phyloP scores from a whole-genome alignment of 345 rosid genomes.

The Kernera saxatilis region DNA sequence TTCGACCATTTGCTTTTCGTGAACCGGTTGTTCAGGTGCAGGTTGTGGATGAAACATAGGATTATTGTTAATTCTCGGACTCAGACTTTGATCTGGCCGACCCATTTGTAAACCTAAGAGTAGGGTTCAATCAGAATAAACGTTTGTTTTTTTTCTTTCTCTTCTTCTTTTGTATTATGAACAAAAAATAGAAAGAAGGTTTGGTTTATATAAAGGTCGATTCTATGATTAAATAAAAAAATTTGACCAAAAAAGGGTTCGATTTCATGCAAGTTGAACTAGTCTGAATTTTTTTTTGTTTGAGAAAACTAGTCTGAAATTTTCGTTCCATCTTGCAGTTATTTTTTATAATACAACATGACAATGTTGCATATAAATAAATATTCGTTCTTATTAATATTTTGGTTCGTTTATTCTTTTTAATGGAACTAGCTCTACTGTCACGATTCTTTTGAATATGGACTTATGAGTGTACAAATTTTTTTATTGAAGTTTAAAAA shows the following conservation, averaged over 20 bases:
- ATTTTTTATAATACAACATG: not conserved
- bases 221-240: no score
- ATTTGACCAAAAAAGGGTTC: no score
- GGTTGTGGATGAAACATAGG: slow-evolving; percentile 10
- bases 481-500: not conserved
- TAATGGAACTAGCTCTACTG: slow-evolving; percentile 2
- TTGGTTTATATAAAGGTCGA: slow-evolving; percentile 11
- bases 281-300: no score
- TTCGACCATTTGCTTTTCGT: not conserved
- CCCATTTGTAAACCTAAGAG: slow-evolving; percentile 22
- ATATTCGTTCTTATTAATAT: not conserved
- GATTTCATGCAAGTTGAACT: not conserved
- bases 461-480: not conserved
- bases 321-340: slow-evolving; percentile 3
- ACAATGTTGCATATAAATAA: not conserved
- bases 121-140: not conserved
- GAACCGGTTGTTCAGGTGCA: not conserved
- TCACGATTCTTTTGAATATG: slow-evolving; percentile 4
- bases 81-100: slow-evolving; percentile 13
- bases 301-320: no score
- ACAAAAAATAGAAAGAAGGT: not conserved
- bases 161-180: not conserved
- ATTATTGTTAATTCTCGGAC: slow-evolving; percentile 17
- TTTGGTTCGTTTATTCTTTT: not conserved
- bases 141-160: not conserved